Evolutionary conservation across 176 grass and related monocot species (phyloP).

Genomic region (Aechmea fasciata): DNA sequence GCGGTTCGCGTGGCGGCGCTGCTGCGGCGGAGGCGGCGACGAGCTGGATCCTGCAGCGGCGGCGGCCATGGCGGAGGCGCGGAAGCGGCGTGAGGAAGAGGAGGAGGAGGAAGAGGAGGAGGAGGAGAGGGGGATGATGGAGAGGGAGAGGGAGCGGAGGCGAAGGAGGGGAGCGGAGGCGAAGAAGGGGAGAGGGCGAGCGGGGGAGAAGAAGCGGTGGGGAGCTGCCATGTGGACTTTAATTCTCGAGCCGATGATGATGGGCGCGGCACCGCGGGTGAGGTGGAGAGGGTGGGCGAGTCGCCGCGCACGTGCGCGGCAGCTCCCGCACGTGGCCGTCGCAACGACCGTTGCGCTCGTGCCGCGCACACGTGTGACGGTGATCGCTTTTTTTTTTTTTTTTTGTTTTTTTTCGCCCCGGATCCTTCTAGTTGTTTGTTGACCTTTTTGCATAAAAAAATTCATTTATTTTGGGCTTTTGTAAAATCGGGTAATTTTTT

Average conservation of each 20-base stretch:
- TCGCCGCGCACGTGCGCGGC: neutral
- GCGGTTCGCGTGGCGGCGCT: conserved; percentile 45
- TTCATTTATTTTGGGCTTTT: too few species aligned
- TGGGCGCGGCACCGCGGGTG: too few species aligned
- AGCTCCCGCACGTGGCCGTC: neutral
- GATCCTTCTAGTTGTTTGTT: too few species aligned
- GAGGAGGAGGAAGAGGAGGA: conserved; percentile 6
- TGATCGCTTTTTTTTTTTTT: too few species aligned
- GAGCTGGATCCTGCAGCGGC: neutral
- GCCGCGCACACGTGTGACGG: too few species aligned
- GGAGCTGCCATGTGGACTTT: conserved; percentile 30
- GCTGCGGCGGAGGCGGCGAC: conserved; percentile 22
- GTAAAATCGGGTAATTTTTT: too few species aligned
- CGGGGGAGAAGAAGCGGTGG: conserved; percentile 17
- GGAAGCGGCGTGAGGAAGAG: neutral
- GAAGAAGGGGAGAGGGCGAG: neutral
- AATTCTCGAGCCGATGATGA: neutral
- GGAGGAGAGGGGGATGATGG: too few species aligned
- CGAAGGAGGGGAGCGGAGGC: conserved; percentile 17
- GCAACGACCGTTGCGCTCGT: too few species aligned
- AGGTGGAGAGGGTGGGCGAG: neutral
- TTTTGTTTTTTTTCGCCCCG: too few species aligned
- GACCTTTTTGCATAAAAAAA: too few species aligned
- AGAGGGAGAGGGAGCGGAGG: too few species aligned
- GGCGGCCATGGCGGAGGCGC: conserved; percentile 23